phyloP scores from a whole-genome alignment of 306 rosid species.

The Trifolium pratense region DNA sequence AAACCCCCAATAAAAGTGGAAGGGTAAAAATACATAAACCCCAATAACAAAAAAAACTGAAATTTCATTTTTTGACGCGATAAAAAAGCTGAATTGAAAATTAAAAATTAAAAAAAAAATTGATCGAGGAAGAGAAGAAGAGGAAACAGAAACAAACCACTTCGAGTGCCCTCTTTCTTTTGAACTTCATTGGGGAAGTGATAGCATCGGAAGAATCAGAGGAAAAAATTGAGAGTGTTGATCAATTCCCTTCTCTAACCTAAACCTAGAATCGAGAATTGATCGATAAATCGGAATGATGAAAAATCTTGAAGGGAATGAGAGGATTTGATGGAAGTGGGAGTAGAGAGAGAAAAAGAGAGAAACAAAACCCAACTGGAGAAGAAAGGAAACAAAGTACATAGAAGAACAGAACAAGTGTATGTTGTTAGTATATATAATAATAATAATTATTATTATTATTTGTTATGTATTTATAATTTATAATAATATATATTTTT shows the following conservation, averaged over 20 bases:
- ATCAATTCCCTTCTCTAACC: constrained; percentile 48
- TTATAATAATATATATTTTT: too few species aligned
- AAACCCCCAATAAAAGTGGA: constrained; percentile 8
- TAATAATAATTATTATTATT: too few species aligned
- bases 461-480: too few species aligned
- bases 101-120: background rate
- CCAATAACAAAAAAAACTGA: constrained; percentile 29
- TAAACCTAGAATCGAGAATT: constrained; percentile 49
- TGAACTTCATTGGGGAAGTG: constrained; percentile 81
- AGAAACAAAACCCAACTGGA: constrained; percentile 45
- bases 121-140: constrained; percentile 19
- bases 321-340: constrained; percentile 46
- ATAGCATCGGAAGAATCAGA: constrained; percentile 72
- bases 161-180: constrained; percentile 90
- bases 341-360: constrained; percentile 37
- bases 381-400: background rate
- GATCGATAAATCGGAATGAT: constrained; percentile 43
- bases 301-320: constrained; percentile 39
- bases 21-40: constrained; percentile 35
- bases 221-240: constrained; percentile 39
- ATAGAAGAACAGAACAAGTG: too few species aligned
- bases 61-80: background rate
- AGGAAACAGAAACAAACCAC: constrained; percentile 66
- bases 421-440: too few species aligned
- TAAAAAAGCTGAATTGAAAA: background rate